Base-by-base conservation (phyloP, 2,329 filamentous ascomycete species). In the Colletotrichum sp. region DNA sequence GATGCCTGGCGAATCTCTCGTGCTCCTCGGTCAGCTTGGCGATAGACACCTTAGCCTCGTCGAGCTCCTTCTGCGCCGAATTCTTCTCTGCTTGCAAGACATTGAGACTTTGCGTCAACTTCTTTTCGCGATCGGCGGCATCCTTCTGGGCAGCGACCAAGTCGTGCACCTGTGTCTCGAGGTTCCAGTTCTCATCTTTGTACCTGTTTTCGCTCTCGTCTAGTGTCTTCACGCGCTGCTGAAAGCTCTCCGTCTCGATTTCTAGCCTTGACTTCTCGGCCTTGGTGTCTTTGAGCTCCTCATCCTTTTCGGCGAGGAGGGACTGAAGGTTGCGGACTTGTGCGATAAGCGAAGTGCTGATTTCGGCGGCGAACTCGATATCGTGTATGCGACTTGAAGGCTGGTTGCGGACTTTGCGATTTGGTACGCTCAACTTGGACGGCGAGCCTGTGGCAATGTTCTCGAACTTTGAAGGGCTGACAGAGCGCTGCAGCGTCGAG, bases 101-200 rank as follows among this genome's bases (percentile, higher is more conserved):
- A 75, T 93, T 94, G 67, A 99, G 88, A 65, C 89, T 90, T 80
- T 96, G 94, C 16, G 90, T 92, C 55, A 98, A 89, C 83, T 95
- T 95, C 84, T 95, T 95, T 84, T 98, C 96, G 76, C 94, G 94
- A 81, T 97, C 96, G 16, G 93, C 88, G 1, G 94, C 91, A 63
- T 98, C 95, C 82, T 93, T 95, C 78, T 94, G 91, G 18, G 91
- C 89, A 9, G 93, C 90, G 68, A 94, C 90, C 57, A 96, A 88
- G 78, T 99, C 96, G 81, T 98, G 97, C 26, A 98, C 90, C 80
- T 96, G 95, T 0, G 96, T 98, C 85, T 99, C 97, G 49, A 99
- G 90, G 78, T 95, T 96, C 97, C 97, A 99, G 83, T 99, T 99
- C 85, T 99, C 97, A 82, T 99, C 97, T 86, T 98, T 99, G 87